Percentiles rank a stretch among this genome's conserved stretches.
phyloP scores from a whole-genome alignment of 225 moss, liverwort and hornwort genomes.

The Bryoerythrophyllum caledonicum region DNA sequence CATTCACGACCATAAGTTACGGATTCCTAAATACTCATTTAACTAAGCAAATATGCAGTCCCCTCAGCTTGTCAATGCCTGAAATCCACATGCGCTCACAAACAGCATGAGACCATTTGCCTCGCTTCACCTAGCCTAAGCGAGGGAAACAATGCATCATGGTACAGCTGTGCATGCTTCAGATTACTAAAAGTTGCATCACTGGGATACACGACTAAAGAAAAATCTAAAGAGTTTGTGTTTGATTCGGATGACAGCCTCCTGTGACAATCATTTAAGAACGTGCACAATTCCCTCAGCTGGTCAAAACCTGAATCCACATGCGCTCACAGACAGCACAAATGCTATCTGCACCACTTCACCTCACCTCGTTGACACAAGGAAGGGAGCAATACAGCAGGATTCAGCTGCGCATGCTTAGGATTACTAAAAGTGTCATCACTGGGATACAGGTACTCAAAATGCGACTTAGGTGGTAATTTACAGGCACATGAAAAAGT shows the following conservation, averaged over 20 bases:
- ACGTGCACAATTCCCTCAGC: conserved; percentile 35
- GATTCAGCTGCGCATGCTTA: conserved; percentile 48
- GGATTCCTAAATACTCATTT: background rate
- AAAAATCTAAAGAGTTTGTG: background rate
- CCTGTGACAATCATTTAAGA: background rate
- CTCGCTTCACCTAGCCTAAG: conserved; percentile 26
- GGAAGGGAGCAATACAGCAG: conserved; percentile 44
- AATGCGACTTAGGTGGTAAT: background rate
- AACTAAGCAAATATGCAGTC: conserved; percentile 8
- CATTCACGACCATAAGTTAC: background rate
- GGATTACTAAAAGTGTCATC: conserved; percentile 60
- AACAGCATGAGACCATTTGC: conserved; percentile 30
- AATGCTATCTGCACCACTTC: conserved; percentile 24
- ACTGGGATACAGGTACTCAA: conserved; percentile 32
- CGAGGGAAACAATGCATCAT: conserved; percentile 22
- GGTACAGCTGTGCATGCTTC: conserved; percentile 34
- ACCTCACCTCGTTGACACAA: conserved; percentile 30
- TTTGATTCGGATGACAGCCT: background rate
- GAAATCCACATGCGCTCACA: conserved; percentile 57
- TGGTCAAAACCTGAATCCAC: conserved; percentile 48
- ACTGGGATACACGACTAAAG: conserved; percentile 21
- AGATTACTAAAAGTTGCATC: conserved; percentile 47
- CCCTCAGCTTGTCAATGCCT: conserved; percentile 58
- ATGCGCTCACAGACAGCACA: conserved; percentile 41
- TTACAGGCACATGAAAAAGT: background rate